Evolutionary conservation across 345 rosid genomes (phyloP), one percentile per base, ranked within the genome.

Genomic region (Draba incana): DNA sequence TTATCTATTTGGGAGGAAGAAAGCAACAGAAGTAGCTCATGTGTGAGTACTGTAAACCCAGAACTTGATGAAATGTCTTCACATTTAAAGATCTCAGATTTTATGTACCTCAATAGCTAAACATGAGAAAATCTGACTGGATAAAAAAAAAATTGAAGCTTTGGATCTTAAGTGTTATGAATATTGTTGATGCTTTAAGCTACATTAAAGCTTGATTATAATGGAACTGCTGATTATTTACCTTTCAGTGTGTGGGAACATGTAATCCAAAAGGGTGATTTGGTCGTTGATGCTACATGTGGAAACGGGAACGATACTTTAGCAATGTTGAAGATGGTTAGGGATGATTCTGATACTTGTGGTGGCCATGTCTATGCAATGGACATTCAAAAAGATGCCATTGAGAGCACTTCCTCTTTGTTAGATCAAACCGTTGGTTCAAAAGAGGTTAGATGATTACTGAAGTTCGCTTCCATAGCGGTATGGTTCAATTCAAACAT

Each of bases 11-110:
- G 97, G 97, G 68, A 83, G 66, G 80, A 90, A 83, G 84, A 93
- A 83, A 50, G 88, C 96, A 68, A 90, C 98, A n/a, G 92, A 93
- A 82, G 89, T 85, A 42, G 97, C 96, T 83, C 98, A 87, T 69
- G 71, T 83, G 97, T 93, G 73, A 79, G 86, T 86, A 70, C 76
- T 74, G 16, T 28, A 15, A 13, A 66, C 2, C 50, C 12, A 44
- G 2, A 46, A 27, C 16, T 64, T 52, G 24, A 47, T 4, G 41
- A 35, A 15, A 6, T 42, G 10, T 15, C 24, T 50, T 33, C 31
- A 20, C 20, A 16, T 63, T 5, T 35, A 12, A 48, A 55, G 66
- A 14, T 70, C 27, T 48, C 20, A 2, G 24, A 44, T 28, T 49
- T 39, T 58, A 10, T 69, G 57, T 48, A 10, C 27, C 30, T 58